phyloP scores from a whole-genome alignment of 305 asterid species.

The Petunia hybrid region DNA sequence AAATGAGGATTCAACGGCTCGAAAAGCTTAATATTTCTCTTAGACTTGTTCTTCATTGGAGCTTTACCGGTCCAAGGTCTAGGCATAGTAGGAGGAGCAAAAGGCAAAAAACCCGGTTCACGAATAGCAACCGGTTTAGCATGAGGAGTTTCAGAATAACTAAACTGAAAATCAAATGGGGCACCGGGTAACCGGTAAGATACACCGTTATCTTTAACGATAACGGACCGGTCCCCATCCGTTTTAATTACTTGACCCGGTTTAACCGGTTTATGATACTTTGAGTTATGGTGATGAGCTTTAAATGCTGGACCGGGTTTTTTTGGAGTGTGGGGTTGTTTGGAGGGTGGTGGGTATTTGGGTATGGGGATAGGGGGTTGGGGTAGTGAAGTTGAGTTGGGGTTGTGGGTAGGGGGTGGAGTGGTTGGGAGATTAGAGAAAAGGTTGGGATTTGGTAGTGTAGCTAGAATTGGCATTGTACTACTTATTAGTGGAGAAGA shows the following conservation, averaged over 20 bases:
- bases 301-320: slow-evolving; percentile 57
- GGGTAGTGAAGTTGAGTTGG: slow-evolving; percentile 33
- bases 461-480: slow-evolving; percentile 69
- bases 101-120: slow-evolving; percentile 91
- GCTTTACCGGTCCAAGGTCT: slow-evolving; percentile 99
- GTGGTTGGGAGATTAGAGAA: slow-evolving; percentile 71
- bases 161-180: slow-evolving; percentile 89
- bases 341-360: slow-evolving; percentile 68
- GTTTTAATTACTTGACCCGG: slow-evolving; percentile 71
- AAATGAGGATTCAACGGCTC: slow-evolving; percentile 55
- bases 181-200: slow-evolving; percentile 89
- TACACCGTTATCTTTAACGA: slow-evolving; percentile 76
- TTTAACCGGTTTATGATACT: slow-evolving; percentile 80
- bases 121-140: slow-evolving; percentile 83
- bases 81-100: slow-evolving; percentile 92
- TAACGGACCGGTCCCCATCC: slow-evolving; percentile 60
- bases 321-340: slow-evolving; percentile 30
- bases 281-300: slow-evolving; percentile 64
- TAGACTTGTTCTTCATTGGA: slow-evolving; percentile 75
- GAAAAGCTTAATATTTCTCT: slow-evolving; percentile 75
- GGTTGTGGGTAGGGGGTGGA: slow-evolving; percentile 55
- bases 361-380: slow-evolving; percentile 80
- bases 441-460: slow-evolving; percentile 63
- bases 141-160: slow-evolving; percentile 86
- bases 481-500: neutral